A percentile compares a stretch with the other conserved stretches of the same genome.
Evolutionary conservation across 768 basidiomycete genomes (phyloP).

Genomic region (Obba rivulosa): DNA sequence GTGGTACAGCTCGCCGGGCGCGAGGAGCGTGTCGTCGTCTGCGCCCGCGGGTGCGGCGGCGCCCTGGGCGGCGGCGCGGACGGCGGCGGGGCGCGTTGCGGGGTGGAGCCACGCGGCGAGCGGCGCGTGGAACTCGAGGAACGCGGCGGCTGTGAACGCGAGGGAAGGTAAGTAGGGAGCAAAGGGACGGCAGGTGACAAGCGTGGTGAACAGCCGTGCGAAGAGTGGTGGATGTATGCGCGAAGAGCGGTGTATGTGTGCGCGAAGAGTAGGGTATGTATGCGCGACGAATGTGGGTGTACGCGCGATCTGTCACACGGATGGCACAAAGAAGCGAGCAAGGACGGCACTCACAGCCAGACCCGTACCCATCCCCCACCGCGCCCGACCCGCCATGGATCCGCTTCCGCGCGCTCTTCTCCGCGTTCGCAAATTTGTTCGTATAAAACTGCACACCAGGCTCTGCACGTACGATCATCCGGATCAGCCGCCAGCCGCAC

Average conservation of each 20-base stretch:
- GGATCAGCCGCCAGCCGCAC: not conserved
- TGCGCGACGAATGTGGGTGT: no score
- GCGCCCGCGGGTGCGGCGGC: conserved; percentile 17
- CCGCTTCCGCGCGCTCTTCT: conserved; percentile 56
- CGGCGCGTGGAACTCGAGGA: conserved; percentile 39
- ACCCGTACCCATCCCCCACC: conserved; percentile 47
- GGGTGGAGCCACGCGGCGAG: conserved; percentile 64
- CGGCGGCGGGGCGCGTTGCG: conserved; percentile 13
- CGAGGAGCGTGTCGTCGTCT: conserved; percentile 60
- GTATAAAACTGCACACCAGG: conserved; percentile 74
- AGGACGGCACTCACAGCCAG: conserved; percentile 40
- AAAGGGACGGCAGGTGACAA: no score
- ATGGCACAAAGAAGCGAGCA: not conserved
- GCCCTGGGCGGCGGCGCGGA: no score
- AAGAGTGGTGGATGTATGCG: not conserved
- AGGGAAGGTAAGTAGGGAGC: not conserved
- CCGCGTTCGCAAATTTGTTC: conserved; percentile 44
- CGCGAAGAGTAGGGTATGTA: not conserved
- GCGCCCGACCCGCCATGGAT: conserved; percentile 72
- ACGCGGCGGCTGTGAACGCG: conserved; percentile 18
- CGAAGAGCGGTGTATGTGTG: no score
- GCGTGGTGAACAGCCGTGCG: no score
- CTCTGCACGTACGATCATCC: conserved; percentile 42
- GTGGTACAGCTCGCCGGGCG: conserved; percentile 68
- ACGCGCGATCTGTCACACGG: not conserved